Evolutionary conservation across 257 asterid species (phyloP), one percentile per base, ranked within the genome.

Genomic region (Fraxinus excelsior): DNA sequence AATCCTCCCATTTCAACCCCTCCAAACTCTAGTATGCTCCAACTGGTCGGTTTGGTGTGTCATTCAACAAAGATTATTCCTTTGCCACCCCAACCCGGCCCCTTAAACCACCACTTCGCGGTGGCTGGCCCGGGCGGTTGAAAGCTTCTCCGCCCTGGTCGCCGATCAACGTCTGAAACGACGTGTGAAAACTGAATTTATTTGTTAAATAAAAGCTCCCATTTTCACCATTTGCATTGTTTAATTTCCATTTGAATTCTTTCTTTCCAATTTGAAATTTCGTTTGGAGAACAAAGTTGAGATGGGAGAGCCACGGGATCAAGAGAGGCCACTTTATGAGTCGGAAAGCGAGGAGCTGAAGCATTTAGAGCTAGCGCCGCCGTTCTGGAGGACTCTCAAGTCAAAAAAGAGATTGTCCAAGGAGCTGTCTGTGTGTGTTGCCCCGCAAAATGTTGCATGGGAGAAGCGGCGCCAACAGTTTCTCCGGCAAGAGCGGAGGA

Each of bases 351-450:
- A 92, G 71, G 97, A 94, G 72, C 42, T 87, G 53, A 95, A 89
- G 56, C 91, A 90, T 0, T 46, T 94, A 18, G 97, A 88, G 56
- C 87, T 81, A 34, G 86, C 94, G 6, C 97, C 98, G n/a, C 94
- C 93, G 8, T 85, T 91, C 83, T 91, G 94, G 94, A 72, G 89
- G 84, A 88, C 74, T 72, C 80, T 80, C 1, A 78, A 65, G 1
- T 71, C 72, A 5, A 60, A 60, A 23, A 88, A 79, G 79, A 84
- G 60, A 67, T 51, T 94, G 4, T 80, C 96, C 1, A 94, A 92
- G 71, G 97, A 94, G 74, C 76, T 89, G 2, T 92, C 97, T 4
- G 84, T 92, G 94, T 86, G 89, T 37, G 94, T 88, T 84, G 81
- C 77, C 21, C 90, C 91, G 0, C 88, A 96, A 0, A 88, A 93